Conservation (phyloP, 305 asterid species). For the Nicotiana rustica region DNA sequence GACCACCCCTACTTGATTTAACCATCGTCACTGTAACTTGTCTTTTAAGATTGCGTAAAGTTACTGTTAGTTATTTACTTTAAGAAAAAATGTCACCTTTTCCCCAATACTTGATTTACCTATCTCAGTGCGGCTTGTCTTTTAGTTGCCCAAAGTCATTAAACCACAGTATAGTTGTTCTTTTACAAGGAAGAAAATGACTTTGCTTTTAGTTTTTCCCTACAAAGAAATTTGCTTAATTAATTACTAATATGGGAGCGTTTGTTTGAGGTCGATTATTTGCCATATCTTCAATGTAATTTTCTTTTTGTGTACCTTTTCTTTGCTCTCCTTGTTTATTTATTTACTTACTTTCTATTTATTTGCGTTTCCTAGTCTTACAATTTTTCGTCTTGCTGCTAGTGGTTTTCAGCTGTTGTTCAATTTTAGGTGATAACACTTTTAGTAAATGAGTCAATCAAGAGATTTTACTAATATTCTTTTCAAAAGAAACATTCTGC, state of each 20-base stretch:
- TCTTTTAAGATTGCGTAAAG: neutral
- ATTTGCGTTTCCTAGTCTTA: neutral
- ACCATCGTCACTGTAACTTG: neutral
- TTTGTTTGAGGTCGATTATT: neutral
- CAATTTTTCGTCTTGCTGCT: neutral
- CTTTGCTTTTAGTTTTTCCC: neutral
- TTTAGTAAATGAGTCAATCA: too few species aligned
- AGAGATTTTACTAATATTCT: too few species aligned
- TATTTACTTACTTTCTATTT: neutral
- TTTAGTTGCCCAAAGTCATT: neutral
- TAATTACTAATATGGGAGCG: neutral
- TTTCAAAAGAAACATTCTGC: too few species aligned
- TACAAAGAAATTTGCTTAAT: neutral
- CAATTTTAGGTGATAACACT: too few species aligned
- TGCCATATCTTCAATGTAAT: neutral
- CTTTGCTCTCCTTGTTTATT: neutral
- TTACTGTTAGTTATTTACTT: neutral
- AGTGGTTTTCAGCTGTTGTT: neutral
- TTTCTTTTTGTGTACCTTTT: neutral
- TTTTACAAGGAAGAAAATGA: neutral
- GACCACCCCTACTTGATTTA: too few species aligned
- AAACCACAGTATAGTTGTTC: neutral
- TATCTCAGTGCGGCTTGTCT: neutral
- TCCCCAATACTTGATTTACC: neutral
- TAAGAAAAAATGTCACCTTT: conserved; percentile 11